These are phyloP conservation scores for Pilobolus umbonatus DNA, from an alignment of 192 early-diverging fungal genomes.

Conservation along the genomic window DNA sequence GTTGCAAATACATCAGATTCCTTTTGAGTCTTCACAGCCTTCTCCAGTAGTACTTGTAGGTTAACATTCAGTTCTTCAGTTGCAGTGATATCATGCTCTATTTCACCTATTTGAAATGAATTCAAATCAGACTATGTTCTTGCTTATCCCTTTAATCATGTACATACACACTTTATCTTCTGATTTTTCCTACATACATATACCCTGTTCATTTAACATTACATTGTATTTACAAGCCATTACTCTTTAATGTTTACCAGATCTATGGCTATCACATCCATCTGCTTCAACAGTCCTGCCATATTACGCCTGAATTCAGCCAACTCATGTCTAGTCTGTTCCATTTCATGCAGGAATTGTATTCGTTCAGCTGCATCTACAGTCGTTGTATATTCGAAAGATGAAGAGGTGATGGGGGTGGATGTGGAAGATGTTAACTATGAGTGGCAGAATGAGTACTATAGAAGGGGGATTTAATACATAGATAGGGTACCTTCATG, in stretches of 20 bases:
- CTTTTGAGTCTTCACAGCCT: conserved; percentile 30
- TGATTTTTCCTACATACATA: conserved; percentile 4
- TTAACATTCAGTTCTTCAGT: conserved; percentile 36
- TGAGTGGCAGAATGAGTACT: too few species aligned
- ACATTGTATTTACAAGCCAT: neutral
- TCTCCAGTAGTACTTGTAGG: conserved; percentile 30
- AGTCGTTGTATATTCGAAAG: neutral
- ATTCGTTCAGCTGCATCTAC: conserved; percentile 13
- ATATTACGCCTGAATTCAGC: conserved; percentile 20
- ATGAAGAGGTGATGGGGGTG: neutral
- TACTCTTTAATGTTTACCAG: conserved; percentile 12
- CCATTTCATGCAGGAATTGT: conserved; percentile 24
- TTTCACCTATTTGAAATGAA: conserved; percentile 9
- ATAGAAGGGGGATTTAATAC: too few species aligned
- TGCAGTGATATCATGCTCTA: conserved; percentile 26
- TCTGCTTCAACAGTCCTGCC: conserved; percentile 22
- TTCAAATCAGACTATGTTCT: neutral
- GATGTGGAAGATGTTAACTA: too few species aligned
- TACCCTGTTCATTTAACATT: neutral
- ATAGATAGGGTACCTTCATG: too few species aligned
- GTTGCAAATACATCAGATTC: conserved; percentile 26
- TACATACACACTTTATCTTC: conserved; percentile 18
- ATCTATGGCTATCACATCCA: conserved; percentile 21
- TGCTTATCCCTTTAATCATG: neutral
- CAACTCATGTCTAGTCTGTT: conserved; percentile 20